Percentiles rank a stretch among this genome's conserved stretches.
These are phyloP conservation scores for Tephrocybe sp. DNA, from an alignment of 768 basidiomycete species.

Conservation along the genomic window DNA sequence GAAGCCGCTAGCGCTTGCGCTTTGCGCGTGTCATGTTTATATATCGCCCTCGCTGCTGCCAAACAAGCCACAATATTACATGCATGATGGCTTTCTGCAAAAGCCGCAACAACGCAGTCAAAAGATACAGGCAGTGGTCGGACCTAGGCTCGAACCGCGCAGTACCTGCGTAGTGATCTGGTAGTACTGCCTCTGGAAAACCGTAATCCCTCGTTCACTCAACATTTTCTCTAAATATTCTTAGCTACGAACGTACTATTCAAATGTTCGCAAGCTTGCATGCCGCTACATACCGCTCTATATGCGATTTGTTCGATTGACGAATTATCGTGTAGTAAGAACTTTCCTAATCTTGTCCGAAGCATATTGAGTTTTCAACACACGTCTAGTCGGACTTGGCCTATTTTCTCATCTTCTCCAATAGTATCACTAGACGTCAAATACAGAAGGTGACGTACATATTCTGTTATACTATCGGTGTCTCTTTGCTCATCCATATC, in stretches of 20 bases:
- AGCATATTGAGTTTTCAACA: neutral
- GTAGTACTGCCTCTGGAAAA: too few relatives aligned
- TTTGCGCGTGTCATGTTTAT: too few relatives aligned
- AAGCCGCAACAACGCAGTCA: too few relatives aligned
- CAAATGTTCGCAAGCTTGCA: slow-evolving; percentile 33
- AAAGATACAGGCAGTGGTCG: too few relatives aligned
- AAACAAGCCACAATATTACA: too few relatives aligned
- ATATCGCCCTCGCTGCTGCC: too few relatives aligned
- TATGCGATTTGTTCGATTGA: slow-evolving; percentile 29
- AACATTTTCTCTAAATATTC: neutral
- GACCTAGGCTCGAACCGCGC: too few relatives aligned
- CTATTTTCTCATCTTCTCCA: slow-evolving; percentile 14
- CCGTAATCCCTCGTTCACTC: too few relatives aligned
- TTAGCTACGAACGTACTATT: slow-evolving; percentile 28
- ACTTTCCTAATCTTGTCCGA: neutral
- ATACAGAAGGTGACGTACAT: slow-evolving; percentile 5
- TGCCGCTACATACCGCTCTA: slow-evolving; percentile 40
- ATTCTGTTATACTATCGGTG: neutral
- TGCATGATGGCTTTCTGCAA: too few relatives aligned
- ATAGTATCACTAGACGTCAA: slow-evolving; percentile 7
- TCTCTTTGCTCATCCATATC: too few relatives aligned
- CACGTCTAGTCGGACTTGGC: slow-evolving; percentile 10
- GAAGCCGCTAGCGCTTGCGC: too few relatives aligned
- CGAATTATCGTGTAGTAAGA: slow-evolving; percentile 18
- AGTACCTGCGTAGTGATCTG: too few relatives aligned